Base-by-base conservation (phyloP, 306 rosid species). In the Quercus agrifolia region DNA sequence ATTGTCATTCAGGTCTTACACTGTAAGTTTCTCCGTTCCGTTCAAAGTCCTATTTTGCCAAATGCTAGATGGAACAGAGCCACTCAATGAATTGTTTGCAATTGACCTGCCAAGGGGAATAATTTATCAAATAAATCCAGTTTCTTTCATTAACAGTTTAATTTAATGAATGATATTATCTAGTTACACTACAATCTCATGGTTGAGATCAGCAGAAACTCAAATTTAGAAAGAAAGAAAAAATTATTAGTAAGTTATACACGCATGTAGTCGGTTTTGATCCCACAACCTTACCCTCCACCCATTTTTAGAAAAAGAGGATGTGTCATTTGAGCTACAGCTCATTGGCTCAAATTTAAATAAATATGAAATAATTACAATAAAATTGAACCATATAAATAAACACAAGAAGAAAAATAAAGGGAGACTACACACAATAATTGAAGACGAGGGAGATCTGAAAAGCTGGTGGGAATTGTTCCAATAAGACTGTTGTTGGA, bases 401-500 rank as follows among this genome's bases (percentile, higher is more conserved):
- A 6, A 58, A 51, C 15, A 75, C 51, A 70, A 28, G 71, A 46
- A 14, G 64, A 74, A 64, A 74, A 44, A 74, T 58, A 41, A 79
- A 59, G 63, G 44, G 18, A 64, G 57, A 74, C 49, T 44, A 67
- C 98, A 90, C 80, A 96, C 98, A 96, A 76, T 79, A 9, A 84
- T 80, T 96, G 99, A 88, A 93, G 96, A 27, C 0, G 54, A 19
- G 92, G 85, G 74, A 96, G 91, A 76, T 19, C 70, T 7, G 94
- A 83, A 85, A 90, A 86, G 83, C 68, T 79, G 78, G 91, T n/a
- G 25, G 99, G 97, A 85, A 96, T 87, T 38, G 68, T 59, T 80
- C 93, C 98, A 23, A 81, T 86, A 56, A 96, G 94, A 27, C 4
- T 71, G 91, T 96, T 96, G 90, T 92, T 76, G 23, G 98, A 96